phyloP scores from a whole-genome alignment of 1,139 yeast genomes.

The Hansenula lynferdii region DNA sequence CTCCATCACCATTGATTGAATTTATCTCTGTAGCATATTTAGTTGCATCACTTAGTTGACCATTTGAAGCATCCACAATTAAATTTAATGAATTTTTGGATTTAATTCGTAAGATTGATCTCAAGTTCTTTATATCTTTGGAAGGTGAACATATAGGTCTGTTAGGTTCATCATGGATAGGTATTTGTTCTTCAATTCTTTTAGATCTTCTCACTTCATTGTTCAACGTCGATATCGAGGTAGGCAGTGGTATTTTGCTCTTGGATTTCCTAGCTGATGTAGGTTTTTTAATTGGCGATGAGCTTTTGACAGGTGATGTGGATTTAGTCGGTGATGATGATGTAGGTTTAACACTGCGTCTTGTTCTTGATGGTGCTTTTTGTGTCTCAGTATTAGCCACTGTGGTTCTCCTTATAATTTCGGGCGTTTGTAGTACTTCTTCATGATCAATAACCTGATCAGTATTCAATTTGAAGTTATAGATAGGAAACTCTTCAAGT shows the following conservation, averaged over 20 bases:
- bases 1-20: constrained; percentile 56
- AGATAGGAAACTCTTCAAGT: not conserved
- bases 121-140: constrained; percentile 7
- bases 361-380: not conserved
- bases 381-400: not conserved
- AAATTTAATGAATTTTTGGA: constrained; percentile 32
- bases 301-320: not conserved
- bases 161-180: not conserved
- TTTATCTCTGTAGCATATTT: constrained; percentile 73
- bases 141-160: constrained; percentile 14
- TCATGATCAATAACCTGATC: not conserved
- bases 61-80: constrained; percentile 65
- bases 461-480: not conserved
- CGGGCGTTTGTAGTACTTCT: not conserved
- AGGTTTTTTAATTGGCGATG: not conserved
- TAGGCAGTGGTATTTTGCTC: constrained; percentile 18
- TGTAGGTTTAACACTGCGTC: not conserved
- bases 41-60: constrained; percentile 64
- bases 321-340: not conserved
- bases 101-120: constrained; percentile 10
- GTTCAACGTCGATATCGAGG: not conserved
- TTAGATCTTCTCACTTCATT: constrained; percentile 15
- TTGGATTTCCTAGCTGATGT: constrained; percentile 5
- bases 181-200: constrained; percentile 9
- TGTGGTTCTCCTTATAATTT: not conserved